Percentiles rank a stretch among this genome's conserved stretches.
Evolutionary conservation across 1,139 yeast genomes (phyloP).

Genomic region (Taphrina populina): DNA sequence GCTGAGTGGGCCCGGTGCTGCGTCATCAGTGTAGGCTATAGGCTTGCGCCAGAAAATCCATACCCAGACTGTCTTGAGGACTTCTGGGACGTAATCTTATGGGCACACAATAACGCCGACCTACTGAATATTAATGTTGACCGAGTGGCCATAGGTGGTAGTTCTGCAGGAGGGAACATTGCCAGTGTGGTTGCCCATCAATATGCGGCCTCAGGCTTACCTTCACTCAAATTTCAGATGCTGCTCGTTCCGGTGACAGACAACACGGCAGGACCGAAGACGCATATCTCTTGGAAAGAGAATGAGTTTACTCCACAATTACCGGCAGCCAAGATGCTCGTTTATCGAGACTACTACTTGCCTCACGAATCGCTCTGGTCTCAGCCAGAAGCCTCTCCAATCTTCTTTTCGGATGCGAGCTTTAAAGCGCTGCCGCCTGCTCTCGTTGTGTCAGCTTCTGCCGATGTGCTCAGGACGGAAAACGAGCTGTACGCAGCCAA

Average conservation of each 20-base stretch:
- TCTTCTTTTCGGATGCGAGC: constrained; percentile 50
- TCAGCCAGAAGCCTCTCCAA: constrained; percentile 52
- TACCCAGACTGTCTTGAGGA: constrained; percentile 54
- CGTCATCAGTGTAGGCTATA: constrained; percentile 47
- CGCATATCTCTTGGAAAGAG: constrained; percentile 43
- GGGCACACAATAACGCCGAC: constrained; percentile 40
- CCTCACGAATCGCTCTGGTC: constrained; percentile 47
- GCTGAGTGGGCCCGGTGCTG: constrained; percentile 47
- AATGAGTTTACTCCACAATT: constrained; percentile 51
- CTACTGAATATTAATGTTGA: constrained; percentile 45
- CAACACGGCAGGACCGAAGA: constrained; percentile 47
- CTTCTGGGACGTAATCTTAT: constrained; percentile 45
- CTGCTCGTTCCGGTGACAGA: constrained; percentile 55
- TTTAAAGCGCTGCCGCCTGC: constrained; percentile 51
- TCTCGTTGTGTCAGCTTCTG: constrained; percentile 50
- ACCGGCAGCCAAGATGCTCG: constrained; percentile 54
- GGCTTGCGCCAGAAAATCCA: constrained; percentile 53
- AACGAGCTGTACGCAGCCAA: constrained; percentile 51
- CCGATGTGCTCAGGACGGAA: constrained; percentile 53
- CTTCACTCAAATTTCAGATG: constrained; percentile 50
- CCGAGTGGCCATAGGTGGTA: constrained; percentile 52
- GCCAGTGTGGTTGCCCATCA: constrained; percentile 51
- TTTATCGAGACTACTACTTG: constrained; percentile 52
- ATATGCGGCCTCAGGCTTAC: constrained; percentile 45
- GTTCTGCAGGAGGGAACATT: constrained; percentile 55